These are phyloP conservation scores for Colletotrichum chlorophyti DNA, from an alignment of 2,329 filamentous ascomycete genomes.

Conservation along the genomic window DNA sequence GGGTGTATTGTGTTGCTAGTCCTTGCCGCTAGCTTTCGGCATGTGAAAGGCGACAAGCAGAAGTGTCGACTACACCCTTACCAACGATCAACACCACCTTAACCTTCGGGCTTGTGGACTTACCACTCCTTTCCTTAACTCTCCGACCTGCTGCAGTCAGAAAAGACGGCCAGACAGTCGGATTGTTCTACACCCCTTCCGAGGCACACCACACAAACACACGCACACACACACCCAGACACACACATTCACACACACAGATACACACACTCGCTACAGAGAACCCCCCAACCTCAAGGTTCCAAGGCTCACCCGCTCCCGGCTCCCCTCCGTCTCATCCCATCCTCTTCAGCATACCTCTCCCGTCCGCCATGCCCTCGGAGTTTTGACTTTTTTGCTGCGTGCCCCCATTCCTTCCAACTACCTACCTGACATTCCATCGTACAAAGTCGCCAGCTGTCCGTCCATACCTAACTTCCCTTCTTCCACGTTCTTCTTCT, in stretches of 20 bases:
- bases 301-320: slow-evolving; percentile 28
- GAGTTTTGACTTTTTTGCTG: slow-evolving; percentile 23
- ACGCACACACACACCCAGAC: not conserved
- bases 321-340: slow-evolving; percentile 29
- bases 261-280: not conserved
- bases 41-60: slow-evolving; percentile 27
- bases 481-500: not conserved
- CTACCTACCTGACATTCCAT: slow-evolving; percentile 14
- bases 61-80: slow-evolving; percentile 1
- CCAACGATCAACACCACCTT: too few relatives aligned
- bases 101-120: too few relatives aligned
- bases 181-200: too few relatives aligned
- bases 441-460: slow-evolving; percentile 23
- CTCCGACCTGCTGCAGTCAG: too few relatives aligned
- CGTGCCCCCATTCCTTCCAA: slow-evolving; percentile 16
- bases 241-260: not conserved
- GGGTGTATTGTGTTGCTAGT: slow-evolving; percentile 12
- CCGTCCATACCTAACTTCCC: not conserved
- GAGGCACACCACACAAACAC: too few relatives aligned
- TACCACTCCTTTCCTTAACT: too few relatives aligned
- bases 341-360: slow-evolving; percentile 26
- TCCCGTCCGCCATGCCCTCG: slow-evolving; percentile 21
- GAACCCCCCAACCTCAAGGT: slow-evolving; percentile 23
- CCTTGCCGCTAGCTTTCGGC: slow-evolving; percentile 21
- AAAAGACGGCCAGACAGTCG: too few relatives aligned